phyloP scores from a whole-genome alignment of 1,139 yeast genomes.

The Hyphopichia pseudoburtonii region DNA sequence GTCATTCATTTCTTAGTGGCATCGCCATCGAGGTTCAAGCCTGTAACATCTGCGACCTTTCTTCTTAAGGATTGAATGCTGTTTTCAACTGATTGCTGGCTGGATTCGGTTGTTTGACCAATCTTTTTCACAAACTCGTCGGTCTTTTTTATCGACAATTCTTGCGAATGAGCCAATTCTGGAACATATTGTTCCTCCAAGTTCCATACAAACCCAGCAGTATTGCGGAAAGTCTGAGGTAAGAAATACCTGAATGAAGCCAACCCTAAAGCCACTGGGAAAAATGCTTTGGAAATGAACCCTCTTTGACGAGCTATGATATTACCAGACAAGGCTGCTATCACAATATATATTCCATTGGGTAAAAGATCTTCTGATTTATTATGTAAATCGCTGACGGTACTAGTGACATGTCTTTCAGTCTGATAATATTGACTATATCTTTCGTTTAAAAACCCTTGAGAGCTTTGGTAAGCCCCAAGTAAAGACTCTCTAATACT shows the following conservation, averaged over 20 bases:
- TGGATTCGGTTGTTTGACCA: constrained; percentile 33
- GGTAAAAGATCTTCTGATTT: constrained; percentile 76
- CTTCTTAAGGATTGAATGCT: constrained; percentile 46
- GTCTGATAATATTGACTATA: constrained; percentile 53
- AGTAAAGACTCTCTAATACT: constrained; percentile 39
- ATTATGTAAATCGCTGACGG: constrained; percentile 69
- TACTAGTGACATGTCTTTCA: constrained; percentile 66
- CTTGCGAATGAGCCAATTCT: constrained; percentile 64
- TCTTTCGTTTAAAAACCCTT: constrained; percentile 29
- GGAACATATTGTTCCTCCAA: constrained; percentile 69
- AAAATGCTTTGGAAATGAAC: constrained; percentile 52
- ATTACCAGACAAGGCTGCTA: constrained; percentile 81
- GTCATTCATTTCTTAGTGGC: constrained; percentile 53
- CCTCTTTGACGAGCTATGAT: constrained; percentile 75
- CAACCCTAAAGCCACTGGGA: constrained; percentile 68
- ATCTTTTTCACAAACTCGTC: constrained; percentile 47
- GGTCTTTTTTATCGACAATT: constrained; percentile 43
- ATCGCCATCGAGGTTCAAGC: constrained; percentile 65
- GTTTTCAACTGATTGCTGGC: constrained; percentile 39
- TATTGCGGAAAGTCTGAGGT: constrained; percentile 75
- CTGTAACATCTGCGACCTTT: constrained; percentile 60
- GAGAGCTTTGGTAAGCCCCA: constrained; percentile 14
- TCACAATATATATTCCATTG: constrained; percentile 65
- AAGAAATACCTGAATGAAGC: constrained; percentile 72
- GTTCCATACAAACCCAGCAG: constrained; percentile 60